Percentiles rank a stretch among this genome's conserved stretches.
Conservation (phyloP, 345 rosid species). For the Adansonia digitata region DNA sequence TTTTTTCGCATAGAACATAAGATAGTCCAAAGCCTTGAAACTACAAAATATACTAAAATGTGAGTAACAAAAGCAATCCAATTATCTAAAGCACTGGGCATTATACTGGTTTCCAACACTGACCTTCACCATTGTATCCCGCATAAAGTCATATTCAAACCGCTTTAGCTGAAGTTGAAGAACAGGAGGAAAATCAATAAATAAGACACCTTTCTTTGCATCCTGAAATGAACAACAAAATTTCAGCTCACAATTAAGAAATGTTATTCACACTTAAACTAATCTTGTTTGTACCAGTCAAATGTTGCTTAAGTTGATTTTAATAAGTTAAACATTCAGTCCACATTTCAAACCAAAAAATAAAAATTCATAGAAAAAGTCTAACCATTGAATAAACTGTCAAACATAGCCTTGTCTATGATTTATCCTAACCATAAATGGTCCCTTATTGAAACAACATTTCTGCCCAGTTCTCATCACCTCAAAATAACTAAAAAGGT, state of each 20-base stretch:
- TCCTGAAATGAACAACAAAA: conserved; percentile 48
- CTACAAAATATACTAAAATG: not conserved
- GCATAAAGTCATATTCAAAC: conserved; percentile 95
- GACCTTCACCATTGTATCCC: conserved; percentile 98
- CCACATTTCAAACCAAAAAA: not conserved
- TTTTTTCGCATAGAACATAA: not conserved
- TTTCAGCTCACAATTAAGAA: not conserved
- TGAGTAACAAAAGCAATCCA: not conserved
- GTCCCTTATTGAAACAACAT: not conserved
- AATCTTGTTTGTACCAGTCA: not conserved
- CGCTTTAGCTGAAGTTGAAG: conserved; percentile 97
- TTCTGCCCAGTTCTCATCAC: not conserved
- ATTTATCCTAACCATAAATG: not conserved
- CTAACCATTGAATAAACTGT: not conserved
- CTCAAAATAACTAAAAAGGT: not conserved
- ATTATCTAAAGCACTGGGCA: not conserved
- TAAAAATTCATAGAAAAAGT: not conserved
- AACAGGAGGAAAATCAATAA: conserved; percentile 93
- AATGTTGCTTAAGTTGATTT: not conserved
- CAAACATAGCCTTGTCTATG: not conserved
- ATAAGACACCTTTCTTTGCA: conserved; percentile 92
- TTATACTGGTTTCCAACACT: conserved; percentile 14
- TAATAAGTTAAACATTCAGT: conserved; percentile 3
- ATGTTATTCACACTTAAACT: not conserved
- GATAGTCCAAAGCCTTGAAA: not conserved